Evolutionary conservation across 345 rosid genomes (phyloP).

Genomic region (Abelmoschus esculentus): DNA sequence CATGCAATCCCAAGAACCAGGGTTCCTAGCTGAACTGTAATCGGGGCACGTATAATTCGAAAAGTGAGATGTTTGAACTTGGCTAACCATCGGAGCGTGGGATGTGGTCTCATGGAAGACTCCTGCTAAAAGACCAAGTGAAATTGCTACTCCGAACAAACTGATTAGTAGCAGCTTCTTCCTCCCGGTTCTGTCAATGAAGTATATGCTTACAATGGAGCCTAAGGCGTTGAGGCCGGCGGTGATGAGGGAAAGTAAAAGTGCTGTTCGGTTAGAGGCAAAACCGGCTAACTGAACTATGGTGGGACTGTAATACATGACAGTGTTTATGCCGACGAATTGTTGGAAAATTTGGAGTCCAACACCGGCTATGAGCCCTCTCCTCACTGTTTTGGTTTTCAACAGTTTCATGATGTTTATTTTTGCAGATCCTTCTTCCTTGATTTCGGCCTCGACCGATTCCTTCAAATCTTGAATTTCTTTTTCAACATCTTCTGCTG

Average conservation of each 20-base stretch:
- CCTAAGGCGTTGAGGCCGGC: conserved; percentile 72
- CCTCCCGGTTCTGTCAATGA: conserved; percentile 73
- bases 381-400: conserved; percentile 57
- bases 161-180: conserved; percentile 65
- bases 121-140: conserved; percentile 54
- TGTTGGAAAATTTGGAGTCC: conserved; percentile 83
- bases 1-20: conserved; percentile 62
- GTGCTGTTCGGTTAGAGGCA: conserved; percentile 77
- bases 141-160: conserved; percentile 50
- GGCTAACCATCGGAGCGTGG: conserved; percentile 50
- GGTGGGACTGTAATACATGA: conserved; percentile 87
- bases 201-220: conserved; percentile 59
- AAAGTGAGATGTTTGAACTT: conserved; percentile 34
- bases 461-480: conserved; percentile 65
- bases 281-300: conserved; percentile 76
- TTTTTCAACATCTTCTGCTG: conserved; percentile 43
- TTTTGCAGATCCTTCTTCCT: conserved; percentile 38
- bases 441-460: conserved; percentile 50
- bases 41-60: conserved; percentile 46
- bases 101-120: conserved; percentile 49
- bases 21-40: conserved; percentile 22
- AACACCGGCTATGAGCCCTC: conserved; percentile 79
- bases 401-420: conserved; percentile 43
- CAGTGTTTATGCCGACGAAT: conserved; percentile 85
- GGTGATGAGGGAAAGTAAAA: conserved; percentile 61